Conservation (phyloP, 179 eudicot genomes). For the Beta lomatogona region DNA sequence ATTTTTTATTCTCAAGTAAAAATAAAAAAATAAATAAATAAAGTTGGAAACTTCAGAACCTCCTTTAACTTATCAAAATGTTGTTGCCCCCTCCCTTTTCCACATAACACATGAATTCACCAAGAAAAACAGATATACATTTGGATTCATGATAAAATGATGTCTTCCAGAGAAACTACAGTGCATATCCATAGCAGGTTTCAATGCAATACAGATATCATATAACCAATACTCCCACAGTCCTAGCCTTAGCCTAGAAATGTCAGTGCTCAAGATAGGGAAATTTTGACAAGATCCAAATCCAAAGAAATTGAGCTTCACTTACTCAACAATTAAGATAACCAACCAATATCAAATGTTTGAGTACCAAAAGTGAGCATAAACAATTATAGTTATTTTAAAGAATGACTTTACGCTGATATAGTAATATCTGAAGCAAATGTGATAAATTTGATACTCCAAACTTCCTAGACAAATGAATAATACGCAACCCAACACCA, state of each 20-base stretch:
- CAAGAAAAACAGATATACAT: not conserved
- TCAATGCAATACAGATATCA: not conserved
- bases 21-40: not conserved
- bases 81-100: too few relatives aligned
- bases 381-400: too few relatives aligned
- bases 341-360: not conserved
- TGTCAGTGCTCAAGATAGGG: not conserved
- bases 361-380: too few relatives aligned
- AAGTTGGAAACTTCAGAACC: not conserved
- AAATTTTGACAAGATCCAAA: not conserved
- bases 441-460: not conserved
- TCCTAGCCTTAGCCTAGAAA: not conserved
- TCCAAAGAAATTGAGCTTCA: not conserved
- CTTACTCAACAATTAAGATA: not conserved
- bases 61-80: not conserved
- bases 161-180: too few relatives aligned
- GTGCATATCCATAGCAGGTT: not conserved
- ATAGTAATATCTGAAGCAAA: not conserved
- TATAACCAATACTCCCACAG: not conserved
- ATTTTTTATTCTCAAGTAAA: too few relatives aligned
- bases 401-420: not conserved
- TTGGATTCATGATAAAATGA: too few relatives aligned
- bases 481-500: not conserved
- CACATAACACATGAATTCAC: not conserved
- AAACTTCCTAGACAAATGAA: not conserved